phyloP scores from a whole-genome alignment of 2,329 filamentous ascomycete genomes.

The Didymella pomorum region DNA sequence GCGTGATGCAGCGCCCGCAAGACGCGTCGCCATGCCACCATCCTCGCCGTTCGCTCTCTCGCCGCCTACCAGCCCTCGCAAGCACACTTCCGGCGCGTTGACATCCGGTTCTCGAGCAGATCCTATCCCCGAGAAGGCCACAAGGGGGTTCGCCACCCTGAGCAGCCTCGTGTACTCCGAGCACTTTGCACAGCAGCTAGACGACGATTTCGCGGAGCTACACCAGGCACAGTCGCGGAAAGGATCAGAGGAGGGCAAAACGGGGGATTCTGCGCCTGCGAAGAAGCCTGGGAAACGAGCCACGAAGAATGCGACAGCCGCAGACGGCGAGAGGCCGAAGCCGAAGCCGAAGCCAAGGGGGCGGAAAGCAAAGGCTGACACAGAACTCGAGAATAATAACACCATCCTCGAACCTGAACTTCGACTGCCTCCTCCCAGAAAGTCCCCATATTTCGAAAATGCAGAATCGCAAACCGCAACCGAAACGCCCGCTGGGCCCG shows the following conservation, averaged over 20 bases:
- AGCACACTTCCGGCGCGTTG: conserved; percentile 34
- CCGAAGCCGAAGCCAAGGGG: conserved; percentile 38
- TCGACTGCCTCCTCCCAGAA: conserved; percentile 26
- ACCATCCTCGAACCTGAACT: conserved; percentile 27
- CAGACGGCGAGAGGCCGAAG: conserved; percentile 30
- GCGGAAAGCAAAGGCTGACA: conserved; percentile 37
- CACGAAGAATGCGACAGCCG: conserved; percentile 21
- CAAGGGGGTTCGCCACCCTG: conserved; percentile 47
- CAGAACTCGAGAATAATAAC: conserved; percentile 18
- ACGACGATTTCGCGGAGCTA: conserved; percentile 21
- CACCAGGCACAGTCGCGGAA: conserved; percentile 15
- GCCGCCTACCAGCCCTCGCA: conserved; percentile 30
- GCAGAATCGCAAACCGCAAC: conserved; percentile 5
- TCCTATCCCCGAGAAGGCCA: conserved; percentile 34
- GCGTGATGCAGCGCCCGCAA: conserved; percentile 25
- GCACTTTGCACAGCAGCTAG: conserved; percentile 33
- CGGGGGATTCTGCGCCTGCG: not conserved
- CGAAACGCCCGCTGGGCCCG: conserved; percentile 7
- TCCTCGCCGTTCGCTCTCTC: conserved; percentile 37
- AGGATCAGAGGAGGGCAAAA: conserved; percentile 5
- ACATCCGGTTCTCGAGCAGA: conserved; percentile 37
- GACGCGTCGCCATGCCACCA: conserved; percentile 43
- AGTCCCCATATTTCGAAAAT: conserved; percentile 33
- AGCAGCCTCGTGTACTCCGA: conserved; percentile 43
- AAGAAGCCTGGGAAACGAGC: conserved; percentile 33